Evolutionary conservation across 352 stramenopile species (phyloP).

Genomic region (Aphanomyces astaci): DNA sequence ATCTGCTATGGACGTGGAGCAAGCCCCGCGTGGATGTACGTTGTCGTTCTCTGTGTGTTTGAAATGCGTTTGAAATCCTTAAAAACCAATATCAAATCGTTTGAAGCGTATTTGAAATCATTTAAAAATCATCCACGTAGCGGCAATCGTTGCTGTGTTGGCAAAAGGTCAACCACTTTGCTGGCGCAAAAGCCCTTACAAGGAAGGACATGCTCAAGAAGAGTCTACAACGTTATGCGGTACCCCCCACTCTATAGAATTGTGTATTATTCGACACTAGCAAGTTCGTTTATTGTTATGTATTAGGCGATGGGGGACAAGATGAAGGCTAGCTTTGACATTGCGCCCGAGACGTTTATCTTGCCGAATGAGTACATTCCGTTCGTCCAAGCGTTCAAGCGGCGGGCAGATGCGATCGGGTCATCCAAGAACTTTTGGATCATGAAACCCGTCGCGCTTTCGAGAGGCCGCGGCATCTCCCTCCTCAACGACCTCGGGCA

Average conservation of each 20-base stretch:
- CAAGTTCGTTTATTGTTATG: constrained; percentile 50
- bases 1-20: constrained; percentile 88
- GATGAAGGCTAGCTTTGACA: constrained; percentile 64
- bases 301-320: constrained; percentile 33
- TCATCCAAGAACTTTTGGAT: constrained; percentile 88
- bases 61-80: neutral
- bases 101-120: too few species aligned
- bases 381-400: constrained; percentile 83
- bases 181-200: constrained; percentile 82
- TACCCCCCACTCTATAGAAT: constrained; percentile 31
- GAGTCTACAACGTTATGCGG: constrained; percentile 33
- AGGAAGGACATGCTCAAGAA: constrained; percentile 92
- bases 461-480: constrained; percentile 88
- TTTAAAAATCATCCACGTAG: neutral
- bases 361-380: constrained; percentile 88
- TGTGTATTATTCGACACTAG: too few species aligned
- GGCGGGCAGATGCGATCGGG: constrained; percentile 26
- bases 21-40: constrained; percentile 62
- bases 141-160: constrained; percentile 78
- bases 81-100: too few species aligned
- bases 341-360: constrained; percentile 89
- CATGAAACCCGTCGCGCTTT: constrained; percentile 89
- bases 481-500: constrained; percentile 82
- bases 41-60: neutral
- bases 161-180: constrained; percentile 95